Base-by-base conservation (phyloP, 108 stramenopile genomes). In the Conticribra weissflogii region DNA sequence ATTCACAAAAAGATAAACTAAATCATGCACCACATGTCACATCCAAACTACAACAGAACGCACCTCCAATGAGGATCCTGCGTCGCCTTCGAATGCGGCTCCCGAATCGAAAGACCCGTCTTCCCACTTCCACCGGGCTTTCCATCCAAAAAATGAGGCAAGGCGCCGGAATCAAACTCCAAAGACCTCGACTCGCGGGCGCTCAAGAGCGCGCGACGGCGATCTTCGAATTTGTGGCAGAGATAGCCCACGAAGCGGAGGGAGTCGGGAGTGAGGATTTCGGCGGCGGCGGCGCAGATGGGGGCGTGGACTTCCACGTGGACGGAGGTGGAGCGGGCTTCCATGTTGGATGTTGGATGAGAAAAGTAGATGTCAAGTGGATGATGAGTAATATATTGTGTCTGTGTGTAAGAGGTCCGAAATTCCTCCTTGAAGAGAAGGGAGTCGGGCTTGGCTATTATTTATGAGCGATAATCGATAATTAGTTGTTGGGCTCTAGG, bases 211-310 rank as follows among this genome's bases (percentile, higher is more conserved):
- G 81, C 76, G 28, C 61, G 83, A 60, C 93, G 89, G 54, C 88
- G 86, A 55, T 69, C 88, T 53, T 91, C 85, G 71, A 89, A 94
- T 67, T 85, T 85, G 68, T 63, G 56, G 52, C 86, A 87, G 36
- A 94, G 68, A 59, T 83, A 80, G 18, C 93, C 93, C 2, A 94
- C 75, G 63, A 94, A 94, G 32, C 88, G 81, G 15, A 94, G 79
- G 25, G 93, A 90, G 48, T 91, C 90, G 22, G 85, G 82, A 1
- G 90, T 88, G 15, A 91, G 74, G 55, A 94, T 85, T 54, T 91
- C 90, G 46, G 63, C 59, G 33, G 90, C 86, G 15, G 90, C 90
- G 30, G 81, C 83, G 60, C 82, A 82, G 66, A 81, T 74, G 19
- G 90, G 86, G 17, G 83, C 90, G 72, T 84, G 86, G 41, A 91